Evolutionary conservation across 1,139 yeast genomes (phyloP), one percentile per base, ranked within the genome.

Genomic region (Candida mesenterica): DNA sequence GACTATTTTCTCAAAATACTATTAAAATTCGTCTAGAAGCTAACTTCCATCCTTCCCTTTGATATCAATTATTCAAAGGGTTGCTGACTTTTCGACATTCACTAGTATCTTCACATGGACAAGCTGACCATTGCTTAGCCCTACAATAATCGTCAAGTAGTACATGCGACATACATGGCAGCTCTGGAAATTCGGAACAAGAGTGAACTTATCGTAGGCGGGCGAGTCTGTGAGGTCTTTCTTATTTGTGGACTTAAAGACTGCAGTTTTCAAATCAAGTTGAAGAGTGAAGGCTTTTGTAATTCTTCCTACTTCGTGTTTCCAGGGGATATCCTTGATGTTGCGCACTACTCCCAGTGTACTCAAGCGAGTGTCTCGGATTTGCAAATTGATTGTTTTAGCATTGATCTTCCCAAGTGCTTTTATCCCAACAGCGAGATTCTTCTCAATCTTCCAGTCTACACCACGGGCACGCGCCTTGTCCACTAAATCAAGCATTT

Each of bases 391-490:
- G 32, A 64, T 55, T 15, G 43, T 35, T 36, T 60, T 65, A 15
- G 56, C 57, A n/a, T 57, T 48, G 9, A 64, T 38, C 4, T 49
- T 39, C 17, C 67, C 53, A 20, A 68, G 41, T n/a, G 61, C 48
- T 32, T 52, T 55, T 12, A 68, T 36, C 38, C 65, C 71, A n/a
- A 58, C 55, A 13, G 62, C 45, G 30, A 68, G 48, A 15, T 50
- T 45, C 25, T 46, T 51, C 28, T 66, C 71, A 3, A 68, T 38
- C 39, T 45, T 47, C 33, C 37, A 34, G 9, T 31, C 31, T 5
- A 23, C 22, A 18, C 26, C 25, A n/a, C 15, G 13, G 12, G 20
- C 27, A n/a, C 8, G 15, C 9, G 31, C 31, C 15, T 30, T 30
- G 5, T 31, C 18, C 9, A 20, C 15, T 5, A 34, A 15, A 8